Base-by-base conservation (phyloP, 2,329 filamentous ascomycete genomes). In the Botrytis porri region DNA sequence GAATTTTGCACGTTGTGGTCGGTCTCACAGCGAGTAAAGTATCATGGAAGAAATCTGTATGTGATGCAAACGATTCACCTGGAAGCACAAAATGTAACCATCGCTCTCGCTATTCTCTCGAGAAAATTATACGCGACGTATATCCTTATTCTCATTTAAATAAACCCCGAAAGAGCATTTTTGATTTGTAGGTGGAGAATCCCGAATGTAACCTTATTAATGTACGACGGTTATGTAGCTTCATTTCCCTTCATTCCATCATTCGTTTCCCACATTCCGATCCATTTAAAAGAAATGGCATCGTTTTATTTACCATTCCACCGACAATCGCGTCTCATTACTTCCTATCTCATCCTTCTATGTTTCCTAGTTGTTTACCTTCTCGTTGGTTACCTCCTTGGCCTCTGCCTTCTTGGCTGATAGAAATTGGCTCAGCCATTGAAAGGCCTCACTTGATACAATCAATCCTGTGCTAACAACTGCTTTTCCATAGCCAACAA, bases 401-500 rank as follows among this genome's bases (percentile, higher is more conserved):
- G 84, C 84, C 77, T 91, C 86, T 39, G 86, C 84, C 84, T 92
- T 92, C 85, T 90, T 89, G 76, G 84, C 82, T 74, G 86, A 84
- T 66, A 93, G 80, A 77, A 89, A 86, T 70, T 84, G 84, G 80
- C 87, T 86, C 75, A 92, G 79, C 86, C 88, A 92, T 71, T 83
- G 84, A 70, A 93, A 82, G 1, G 88, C 87, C 82, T 94, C 90
- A 76, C 86, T 87, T 66, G 88, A 88, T 67, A 94, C 85, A 66
- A 93, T 86, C 66, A 94, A 84, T 37, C 88, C 87, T 22, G 92
- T 93, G 69, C 87, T 88, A 76, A 94, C 84, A 22, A 89, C 83
- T 18, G 93, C 93, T 85, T 92, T 94, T 79, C 90, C 88, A 74
- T 88, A 87, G 5, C 89, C 87, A n/a, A 93, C 83, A 51, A 91